Evolutionary conservation across 208 protist species (phyloP).

Genomic region (Acanthamoeba healyi): DNA sequence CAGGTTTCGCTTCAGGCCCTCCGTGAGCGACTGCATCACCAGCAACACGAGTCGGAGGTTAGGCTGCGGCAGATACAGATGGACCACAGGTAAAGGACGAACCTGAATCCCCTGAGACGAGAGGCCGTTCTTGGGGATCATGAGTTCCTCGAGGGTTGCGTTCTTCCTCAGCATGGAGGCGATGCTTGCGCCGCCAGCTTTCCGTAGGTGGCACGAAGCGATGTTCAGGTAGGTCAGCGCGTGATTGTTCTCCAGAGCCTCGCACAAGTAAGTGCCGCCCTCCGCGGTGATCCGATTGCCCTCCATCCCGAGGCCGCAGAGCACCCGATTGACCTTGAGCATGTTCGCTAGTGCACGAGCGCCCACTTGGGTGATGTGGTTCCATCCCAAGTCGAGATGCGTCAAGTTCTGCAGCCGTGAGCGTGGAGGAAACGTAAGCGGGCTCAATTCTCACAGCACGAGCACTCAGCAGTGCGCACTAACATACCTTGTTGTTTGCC

Average conservation of each 20-base stretch:
- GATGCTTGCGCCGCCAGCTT: slow-evolving; percentile 91
- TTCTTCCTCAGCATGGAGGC: slow-evolving; percentile 91
- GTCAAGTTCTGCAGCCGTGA: slow-evolving; percentile 9
- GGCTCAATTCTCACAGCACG: too few relatives aligned
- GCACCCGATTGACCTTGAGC: slow-evolving; percentile 89
- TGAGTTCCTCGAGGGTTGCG: slow-evolving; percentile 92
- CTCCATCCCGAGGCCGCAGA: slow-evolving; percentile 93
- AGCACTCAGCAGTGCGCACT: too few relatives aligned
- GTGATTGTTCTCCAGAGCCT: slow-evolving; percentile 92
- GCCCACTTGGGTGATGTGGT: slow-evolving; percentile 56
- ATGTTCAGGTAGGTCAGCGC: slow-evolving; percentile 95
- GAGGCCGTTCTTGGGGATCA: slow-evolving; percentile 94
- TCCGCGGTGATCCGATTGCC: slow-evolving; percentile 94
- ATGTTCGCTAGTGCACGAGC: slow-evolving; percentile 89
- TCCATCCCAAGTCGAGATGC: slow-evolving; percentile 59
- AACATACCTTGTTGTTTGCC: slow-evolving; percentile 11
- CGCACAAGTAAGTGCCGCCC: slow-evolving; percentile 91
- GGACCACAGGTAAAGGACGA: too few relatives aligned
- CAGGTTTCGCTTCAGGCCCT: slow-evolving; percentile 84
- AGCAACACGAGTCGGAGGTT: too few relatives aligned
- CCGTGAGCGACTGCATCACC: slow-evolving; percentile 81
- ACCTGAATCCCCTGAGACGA: slow-evolving; percentile 89
- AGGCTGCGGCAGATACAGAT: too few relatives aligned
- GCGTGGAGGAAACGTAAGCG: background rate
- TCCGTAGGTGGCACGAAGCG: slow-evolving; percentile 90